Evolutionary conservation across 1,139 yeast species (phyloP).

Genomic region (Magnusiomyces suaveolens): DNA sequence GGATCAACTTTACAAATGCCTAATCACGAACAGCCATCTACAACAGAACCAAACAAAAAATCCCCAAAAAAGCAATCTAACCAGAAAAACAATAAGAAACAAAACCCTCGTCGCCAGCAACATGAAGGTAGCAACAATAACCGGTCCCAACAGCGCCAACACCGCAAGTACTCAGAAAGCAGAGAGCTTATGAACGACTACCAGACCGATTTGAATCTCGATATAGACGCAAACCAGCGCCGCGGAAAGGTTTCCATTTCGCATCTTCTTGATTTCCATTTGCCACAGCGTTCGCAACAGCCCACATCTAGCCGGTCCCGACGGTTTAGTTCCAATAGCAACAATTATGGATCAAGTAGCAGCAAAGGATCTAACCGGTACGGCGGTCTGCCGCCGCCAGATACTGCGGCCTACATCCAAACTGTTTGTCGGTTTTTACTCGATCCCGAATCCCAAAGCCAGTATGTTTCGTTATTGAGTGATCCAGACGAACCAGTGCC

Average conservation of each 20-base stretch:
- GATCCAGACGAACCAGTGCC: conserved; percentile 74
- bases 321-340: conserved; percentile 4
- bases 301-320: conserved; percentile 1
- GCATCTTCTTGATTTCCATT: conserved; percentile 26
- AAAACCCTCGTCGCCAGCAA: neutral
- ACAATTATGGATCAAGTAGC: conserved; percentile 7
- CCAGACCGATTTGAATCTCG: neutral
- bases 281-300: neutral
- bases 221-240: neutral
- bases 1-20: neutral
- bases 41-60: neutral
- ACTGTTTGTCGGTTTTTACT: conserved; percentile 79
- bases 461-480: conserved; percentile 46
- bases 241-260: conserved; percentile 26
- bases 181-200: neutral
- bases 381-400: conserved; percentile 28
- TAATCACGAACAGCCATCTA: neutral
- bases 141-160: neutral
- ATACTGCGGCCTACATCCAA: conserved; percentile 70
- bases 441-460: conserved; percentile 40
- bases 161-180: neutral
- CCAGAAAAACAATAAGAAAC: neutral
- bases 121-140: neutral
- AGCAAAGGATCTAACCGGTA: neutral
- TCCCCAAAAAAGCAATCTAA: neutral